Evolutionary conservation across 163 green algal genomes (phyloP).

Genomic region (Volvox carteri): DNA sequence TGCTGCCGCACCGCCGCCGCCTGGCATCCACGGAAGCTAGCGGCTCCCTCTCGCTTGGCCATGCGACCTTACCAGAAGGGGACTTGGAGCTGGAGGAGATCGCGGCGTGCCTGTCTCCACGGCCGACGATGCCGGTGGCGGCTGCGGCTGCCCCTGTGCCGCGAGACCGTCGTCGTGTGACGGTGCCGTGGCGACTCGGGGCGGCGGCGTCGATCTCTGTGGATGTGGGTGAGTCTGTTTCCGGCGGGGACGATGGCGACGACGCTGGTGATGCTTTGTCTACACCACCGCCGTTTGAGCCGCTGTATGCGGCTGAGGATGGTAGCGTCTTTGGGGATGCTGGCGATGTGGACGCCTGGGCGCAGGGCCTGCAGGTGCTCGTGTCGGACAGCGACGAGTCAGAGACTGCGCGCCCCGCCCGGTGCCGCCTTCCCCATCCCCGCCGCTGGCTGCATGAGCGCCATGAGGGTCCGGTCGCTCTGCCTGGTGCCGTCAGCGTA

Average conservation of each 20-base stretch:
- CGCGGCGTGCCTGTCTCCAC: not conserved
- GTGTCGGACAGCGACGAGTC: not conserved
- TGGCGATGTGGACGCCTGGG: not conserved
- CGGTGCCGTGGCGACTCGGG: not conserved
- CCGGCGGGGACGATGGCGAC: not conserved
- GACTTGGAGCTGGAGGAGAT: slow-evolving; percentile 4
- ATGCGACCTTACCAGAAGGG: not conserved
- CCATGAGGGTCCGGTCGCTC: not conserved
- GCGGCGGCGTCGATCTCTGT: not conserved
- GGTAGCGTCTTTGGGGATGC: slow-evolving; percentile 8
- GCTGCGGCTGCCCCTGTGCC: not conserved
- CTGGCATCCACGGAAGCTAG: too few species aligned
- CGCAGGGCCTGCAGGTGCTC: not conserved
- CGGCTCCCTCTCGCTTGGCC: too few species aligned
- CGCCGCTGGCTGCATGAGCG: not conserved
- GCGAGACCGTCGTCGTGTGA: not conserved
- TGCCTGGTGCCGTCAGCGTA: not conserved
- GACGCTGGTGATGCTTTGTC: not conserved
- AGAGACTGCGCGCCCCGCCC: not conserved
- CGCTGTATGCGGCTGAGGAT: not conserved
- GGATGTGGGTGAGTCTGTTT: not conserved
- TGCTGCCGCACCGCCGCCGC: too few species aligned
- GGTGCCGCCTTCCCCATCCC: not conserved
- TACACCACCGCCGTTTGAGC: not conserved
- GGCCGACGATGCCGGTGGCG: too few species aligned